Evolutionary conservation across 1,139 yeast species (phyloP), one percentile per base, ranked within the genome.

Genomic region (Candida smagusa): DNA sequence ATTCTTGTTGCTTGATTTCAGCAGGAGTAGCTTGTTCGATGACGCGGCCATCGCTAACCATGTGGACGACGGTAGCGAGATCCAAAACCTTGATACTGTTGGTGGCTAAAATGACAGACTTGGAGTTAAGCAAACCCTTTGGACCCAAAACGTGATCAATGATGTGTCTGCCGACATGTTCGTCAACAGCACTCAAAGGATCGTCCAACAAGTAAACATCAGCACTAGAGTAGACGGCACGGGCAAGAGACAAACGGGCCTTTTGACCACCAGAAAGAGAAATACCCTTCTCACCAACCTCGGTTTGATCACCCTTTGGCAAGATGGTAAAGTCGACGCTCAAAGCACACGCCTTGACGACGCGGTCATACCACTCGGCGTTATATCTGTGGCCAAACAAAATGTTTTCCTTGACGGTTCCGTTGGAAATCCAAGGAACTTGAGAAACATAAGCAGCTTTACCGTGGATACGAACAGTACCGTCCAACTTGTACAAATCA

Each of bases 181-280:
- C 95, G 65, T 92, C 96, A 41, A 92, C 95, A 39, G 97, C 95
- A 59, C 95, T 85, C 41, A 92, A 74, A n/a, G 90, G 86, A 54
- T 88, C 98, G 61, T 92, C 98, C 41, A 92, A 66, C 40, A 92
- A 68, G 58, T 88, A 90, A 26, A 90, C 81, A 58, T 92, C 97
- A 3, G 97, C 95, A 50, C 97, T 78, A 2, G 97, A 81, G 60
- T 92, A 92, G 7, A 92, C 97, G 21, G 97, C 96, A 60, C 98
- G 78, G 2, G 97, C 97, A 45, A 92, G 73, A 2, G 95, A 81
- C 37, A 92, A 68, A 62, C 98, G 81, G 1, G 97, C 97, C 69
- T 90, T 92, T 62, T 92, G 97, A 33, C 98, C 98, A 43, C 98
- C 98, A 34, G 96, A 87, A 41, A 92, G 71, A 9, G 97, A 87